phyloP scores from a whole-genome alignment of 495 filamentous ascomycete species.

The Daldinia decipiens region DNA sequence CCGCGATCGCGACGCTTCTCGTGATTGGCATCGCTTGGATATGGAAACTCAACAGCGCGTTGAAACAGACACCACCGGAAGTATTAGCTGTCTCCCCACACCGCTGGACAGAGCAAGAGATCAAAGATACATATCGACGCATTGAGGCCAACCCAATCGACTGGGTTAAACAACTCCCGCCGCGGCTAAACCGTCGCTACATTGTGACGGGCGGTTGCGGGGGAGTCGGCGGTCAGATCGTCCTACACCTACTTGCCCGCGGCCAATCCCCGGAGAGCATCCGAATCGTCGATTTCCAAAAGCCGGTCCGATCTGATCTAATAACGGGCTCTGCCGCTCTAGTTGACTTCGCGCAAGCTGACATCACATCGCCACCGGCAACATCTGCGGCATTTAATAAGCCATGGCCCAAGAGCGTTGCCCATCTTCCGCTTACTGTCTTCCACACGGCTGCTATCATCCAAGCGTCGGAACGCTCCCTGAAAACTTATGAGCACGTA shows the following conservation, averaged over 20 bases:
- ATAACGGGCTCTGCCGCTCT: conserved; percentile 47
- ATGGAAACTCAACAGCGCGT: conserved; percentile 61
- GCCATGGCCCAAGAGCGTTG: conserved; percentile 59
- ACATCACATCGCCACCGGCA: conserved; percentile 61
- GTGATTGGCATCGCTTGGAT: conserved; percentile 56
- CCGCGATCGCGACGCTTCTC: conserved; percentile 32
- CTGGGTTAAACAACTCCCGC: conserved; percentile 60
- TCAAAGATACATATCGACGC: conserved; percentile 60
- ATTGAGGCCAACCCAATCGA: conserved; percentile 57
- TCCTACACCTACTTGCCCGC: conserved; percentile 63
- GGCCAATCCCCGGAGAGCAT: conserved; percentile 64
- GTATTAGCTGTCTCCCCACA: conserved; percentile 54
- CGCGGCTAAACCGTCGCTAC: conserved; percentile 64
- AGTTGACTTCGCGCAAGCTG: conserved; percentile 60
- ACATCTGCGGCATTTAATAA: conserved; percentile 61
- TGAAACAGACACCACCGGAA: conserved; percentile 61
- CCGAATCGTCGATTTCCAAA: conserved; percentile 63
- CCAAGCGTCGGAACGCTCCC: conserved; percentile 59
- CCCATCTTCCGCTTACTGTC: conserved; percentile 62
- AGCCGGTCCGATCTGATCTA: conserved; percentile 55
- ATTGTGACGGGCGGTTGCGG: conserved; percentile 67
- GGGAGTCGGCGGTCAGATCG: conserved; percentile 68
- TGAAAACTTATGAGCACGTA: conserved; percentile 56
- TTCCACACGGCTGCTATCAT: conserved; percentile 69
- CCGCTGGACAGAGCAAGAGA: conserved; percentile 64